phyloP scores from a whole-genome alignment of 169 alveolate genomes.

The Cryptosporidium bovis region DNA sequence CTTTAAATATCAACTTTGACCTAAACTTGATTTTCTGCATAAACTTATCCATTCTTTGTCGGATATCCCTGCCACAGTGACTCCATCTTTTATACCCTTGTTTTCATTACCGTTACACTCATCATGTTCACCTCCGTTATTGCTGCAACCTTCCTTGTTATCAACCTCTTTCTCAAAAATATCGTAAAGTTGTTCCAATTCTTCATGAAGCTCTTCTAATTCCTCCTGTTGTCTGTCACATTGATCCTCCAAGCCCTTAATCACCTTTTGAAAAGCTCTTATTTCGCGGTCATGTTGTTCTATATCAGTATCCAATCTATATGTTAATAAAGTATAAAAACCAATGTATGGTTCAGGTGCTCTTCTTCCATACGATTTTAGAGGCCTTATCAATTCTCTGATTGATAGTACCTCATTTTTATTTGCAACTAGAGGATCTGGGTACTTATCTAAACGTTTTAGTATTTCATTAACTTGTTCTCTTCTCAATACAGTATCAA shows the following conservation, averaged over 20 bases:
- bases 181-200: conserved; percentile 80
- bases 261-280: conserved; percentile 71
- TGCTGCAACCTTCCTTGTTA: not conserved
- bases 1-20: not conserved
- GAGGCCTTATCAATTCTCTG: conserved; percentile 64
- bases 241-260: conserved; percentile 84
- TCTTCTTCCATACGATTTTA: conserved; percentile 63
- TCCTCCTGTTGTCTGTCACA: conserved; percentile 90
- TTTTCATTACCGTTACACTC: not conserved
- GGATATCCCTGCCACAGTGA: not conserved
- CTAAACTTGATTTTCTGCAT: conserved; percentile 49
- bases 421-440: conserved; percentile 62
- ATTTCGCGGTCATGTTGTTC: conserved; percentile 63
- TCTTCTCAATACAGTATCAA: conserved; percentile 19
- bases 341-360: conserved; percentile 75
- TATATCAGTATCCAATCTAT: conserved; percentile 52
- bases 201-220: conserved; percentile 88
- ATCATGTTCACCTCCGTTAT: not conserved
- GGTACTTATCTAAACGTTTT: conserved; percentile 26
- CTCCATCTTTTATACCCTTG: too few relatives aligned
- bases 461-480: conserved; percentile 59
- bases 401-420: conserved; percentile 48
- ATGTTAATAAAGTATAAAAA: conserved; percentile 40
- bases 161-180: conserved; percentile 18
- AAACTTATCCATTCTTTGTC: conserved; percentile 62